Percentiles rank a stretch among this genome's conserved stretches.
phyloP scores from a whole-genome alignment of 225 moss, liverwort and hornwort species.

The Polytrichum formosum region DNA sequence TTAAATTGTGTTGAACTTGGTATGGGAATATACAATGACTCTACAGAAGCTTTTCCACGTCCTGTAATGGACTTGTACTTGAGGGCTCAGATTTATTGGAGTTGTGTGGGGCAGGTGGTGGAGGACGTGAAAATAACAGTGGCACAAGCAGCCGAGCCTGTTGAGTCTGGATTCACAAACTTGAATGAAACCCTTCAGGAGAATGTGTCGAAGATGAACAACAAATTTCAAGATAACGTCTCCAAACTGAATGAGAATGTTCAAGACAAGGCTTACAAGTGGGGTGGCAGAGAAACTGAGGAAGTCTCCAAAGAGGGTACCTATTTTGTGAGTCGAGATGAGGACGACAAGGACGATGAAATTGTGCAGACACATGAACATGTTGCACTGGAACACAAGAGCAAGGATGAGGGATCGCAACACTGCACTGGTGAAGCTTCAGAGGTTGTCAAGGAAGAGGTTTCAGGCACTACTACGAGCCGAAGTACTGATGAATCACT shows the following conservation, averaged over 20 bases:
- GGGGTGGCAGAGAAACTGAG: conserved; percentile 32
- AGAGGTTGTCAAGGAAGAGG: conserved; percentile 29
- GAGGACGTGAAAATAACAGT: conserved; percentile 75
- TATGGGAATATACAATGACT: too few relatives aligned
- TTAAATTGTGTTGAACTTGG: too few relatives aligned
- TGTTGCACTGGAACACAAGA: conserved; percentile 12
- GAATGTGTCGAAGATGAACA: conserved; percentile 43
- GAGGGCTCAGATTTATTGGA: too few relatives aligned
- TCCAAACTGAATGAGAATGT: conserved; percentile 35
- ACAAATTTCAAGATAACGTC: conserved; percentile 40
- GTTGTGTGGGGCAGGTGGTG: conserved; percentile 56
- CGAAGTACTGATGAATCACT: conserved; percentile 21
- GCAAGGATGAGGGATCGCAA: background rate
- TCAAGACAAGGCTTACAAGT: conserved; percentile 23
- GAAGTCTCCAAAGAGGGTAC: conserved; percentile 30
- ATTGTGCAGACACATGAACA: conserved; percentile 35
- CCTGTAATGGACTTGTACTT: too few relatives aligned
- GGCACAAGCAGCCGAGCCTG: conserved; percentile 78
- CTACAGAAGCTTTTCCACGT: too few relatives aligned
- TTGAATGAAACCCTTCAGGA: conserved; percentile 49
- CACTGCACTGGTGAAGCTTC: conserved; percentile 6
- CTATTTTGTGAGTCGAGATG: conserved; percentile 23
- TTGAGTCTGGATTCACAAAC: conserved; percentile 57
- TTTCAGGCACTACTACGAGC: conserved; percentile 31
- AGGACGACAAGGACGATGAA: conserved; percentile 18